Base-by-base conservation (phyloP, 768 basidiomycete genomes). In the Kwoniella sp. region DNA sequence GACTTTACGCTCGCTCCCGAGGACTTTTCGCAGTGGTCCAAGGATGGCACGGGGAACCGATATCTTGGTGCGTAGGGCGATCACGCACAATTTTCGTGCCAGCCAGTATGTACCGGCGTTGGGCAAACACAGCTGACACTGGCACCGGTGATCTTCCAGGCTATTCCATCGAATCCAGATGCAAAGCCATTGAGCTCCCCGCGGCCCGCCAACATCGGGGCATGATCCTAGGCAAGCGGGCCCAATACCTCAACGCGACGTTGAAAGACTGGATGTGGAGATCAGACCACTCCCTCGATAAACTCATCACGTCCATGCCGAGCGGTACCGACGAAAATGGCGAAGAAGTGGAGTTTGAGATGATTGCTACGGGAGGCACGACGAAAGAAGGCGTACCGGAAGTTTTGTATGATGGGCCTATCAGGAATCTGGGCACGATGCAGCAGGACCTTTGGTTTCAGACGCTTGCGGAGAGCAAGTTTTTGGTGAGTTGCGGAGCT, bases 1-100 rank as follows among this genome's bases (percentile, higher is more conserved):
- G 29, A 57, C 8, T 74, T 69, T 61, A 74, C 71, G 5, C 28
- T 74, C 20, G 52, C 63, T 7, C 73, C 73, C 15, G 73, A 74
- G 56, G 58, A 72, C 37, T 72, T 66, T 38, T 37, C 31, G 11
- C 20, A 25, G 55, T 65, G 59, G 57, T 37, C 58, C 13, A 38
- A 53, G 2, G 52, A 58, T n/a, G 61, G 60, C 12, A 34, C 26
- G 15, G 66, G 66, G 20, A 67, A 64, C 41, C 63, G 58, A 29
- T 69, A 65, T 58, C 55, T 69, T 4, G 68, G 67, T 68, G 41
- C 13, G 61, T 60, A 47, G 3, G 31, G 15, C 23, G 41, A 17
- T 20, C 11, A 20, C 15, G 15, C 13, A 5, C 5, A 26, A 28
- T 9, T 26, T 22, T 31, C 41, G 2, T 7, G 30, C 28, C 28